Percentiles rank a stretch among this genome's conserved stretches.
phyloP scores from a whole-genome alignment of 2,329 filamentous ascomycete species.

The Penicillium sp. region DNA sequence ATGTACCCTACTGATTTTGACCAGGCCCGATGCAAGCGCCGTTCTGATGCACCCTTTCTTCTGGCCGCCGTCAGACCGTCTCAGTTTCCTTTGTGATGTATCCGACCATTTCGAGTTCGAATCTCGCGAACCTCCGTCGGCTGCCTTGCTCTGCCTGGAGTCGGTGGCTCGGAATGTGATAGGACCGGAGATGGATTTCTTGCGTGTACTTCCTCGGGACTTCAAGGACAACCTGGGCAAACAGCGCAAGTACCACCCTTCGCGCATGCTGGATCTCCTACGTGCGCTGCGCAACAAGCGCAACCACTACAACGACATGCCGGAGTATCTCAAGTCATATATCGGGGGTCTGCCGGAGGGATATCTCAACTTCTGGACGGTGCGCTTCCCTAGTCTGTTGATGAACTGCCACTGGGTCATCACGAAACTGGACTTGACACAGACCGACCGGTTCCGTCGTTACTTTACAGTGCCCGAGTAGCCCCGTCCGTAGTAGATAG shows the following conservation, averaged over 20 bases:
- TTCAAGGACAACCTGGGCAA: slow-evolving; percentile 89
- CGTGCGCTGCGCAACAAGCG: slow-evolving; percentile 91
- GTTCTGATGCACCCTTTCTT: slow-evolving; percentile 95
- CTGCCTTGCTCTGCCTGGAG: slow-evolving; percentile 57
- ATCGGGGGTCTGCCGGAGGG: slow-evolving; percentile 73
- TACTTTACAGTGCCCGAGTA: slow-evolving; percentile 39
- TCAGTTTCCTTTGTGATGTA: slow-evolving; percentile 90
- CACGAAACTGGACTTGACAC: slow-evolving; percentile 56
- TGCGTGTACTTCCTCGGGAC: slow-evolving; percentile 66
- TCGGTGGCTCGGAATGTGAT: slow-evolving; percentile 42
- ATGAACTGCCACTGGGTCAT: slow-evolving; percentile 74
- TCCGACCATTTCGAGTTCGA: slow-evolving; percentile 97
- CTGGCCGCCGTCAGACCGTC: slow-evolving; percentile 82
- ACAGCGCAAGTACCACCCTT: slow-evolving; percentile 89
- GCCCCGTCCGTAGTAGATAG: neutral
- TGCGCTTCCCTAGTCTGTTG: slow-evolving; percentile 70
- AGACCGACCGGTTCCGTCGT: slow-evolving; percentile 40
- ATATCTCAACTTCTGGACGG: slow-evolving; percentile 78
- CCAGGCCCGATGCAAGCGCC: slow-evolving; percentile 62
- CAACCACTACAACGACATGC: slow-evolving; percentile 97
- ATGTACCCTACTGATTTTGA: no score
- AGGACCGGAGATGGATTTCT: slow-evolving; percentile 65
- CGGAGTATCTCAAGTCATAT: slow-evolving; percentile 65
- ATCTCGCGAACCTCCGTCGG: slow-evolving; percentile 72
- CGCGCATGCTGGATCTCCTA: slow-evolving; percentile 75